A percentile compares a stretch with the other conserved stretches of the same genome.
Evolutionary conservation across 2,329 filamentous ascomycete species (phyloP).

Genomic region (Neonectria faginata): DNA sequence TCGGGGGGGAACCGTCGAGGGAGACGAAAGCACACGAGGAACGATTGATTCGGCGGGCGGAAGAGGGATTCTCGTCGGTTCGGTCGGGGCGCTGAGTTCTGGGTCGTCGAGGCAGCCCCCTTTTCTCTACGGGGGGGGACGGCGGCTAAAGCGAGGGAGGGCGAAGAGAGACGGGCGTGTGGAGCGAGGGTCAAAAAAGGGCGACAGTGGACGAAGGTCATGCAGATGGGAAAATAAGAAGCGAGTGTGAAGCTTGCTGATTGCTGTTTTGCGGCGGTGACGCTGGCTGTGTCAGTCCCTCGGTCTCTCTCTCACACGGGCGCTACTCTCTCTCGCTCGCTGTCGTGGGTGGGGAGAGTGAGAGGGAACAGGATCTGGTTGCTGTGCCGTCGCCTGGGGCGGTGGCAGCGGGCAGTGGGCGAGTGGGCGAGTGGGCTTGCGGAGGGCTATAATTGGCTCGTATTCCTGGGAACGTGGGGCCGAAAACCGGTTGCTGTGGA

Average conservation of each 20-base stretch:
- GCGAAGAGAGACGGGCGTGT: background rate
- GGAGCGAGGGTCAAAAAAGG: conserved; percentile 3
- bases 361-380: conserved; percentile 40
- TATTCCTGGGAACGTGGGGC: background rate
- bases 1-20: background rate
- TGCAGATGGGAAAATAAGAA: conserved; percentile 15
- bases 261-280: background rate
- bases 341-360: conserved; percentile 24
- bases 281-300: conserved; percentile 5
- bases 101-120: conserved; percentile 20
- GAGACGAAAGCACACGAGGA: background rate
- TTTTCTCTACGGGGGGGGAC: conserved; percentile 23
- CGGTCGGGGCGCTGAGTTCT: background rate
- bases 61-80: conserved; percentile 7
- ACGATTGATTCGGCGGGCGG: background rate
- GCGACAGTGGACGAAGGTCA: background rate
- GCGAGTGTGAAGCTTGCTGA: conserved; percentile 13
- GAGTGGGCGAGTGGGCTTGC: too few relatives aligned
- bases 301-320: background rate
- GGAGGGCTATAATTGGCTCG: conserved; percentile 10
- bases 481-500: conserved; percentile 18
- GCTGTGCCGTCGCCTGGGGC: conserved; percentile 41
- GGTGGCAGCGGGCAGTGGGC: conserved; percentile 23
- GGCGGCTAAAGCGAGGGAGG: conserved; percentile 26
- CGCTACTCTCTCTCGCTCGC: conserved; percentile 1